Conservation (phyloP, 2,329 filamentous ascomycete species). For the Colletotrichum ledebouriae region DNA sequence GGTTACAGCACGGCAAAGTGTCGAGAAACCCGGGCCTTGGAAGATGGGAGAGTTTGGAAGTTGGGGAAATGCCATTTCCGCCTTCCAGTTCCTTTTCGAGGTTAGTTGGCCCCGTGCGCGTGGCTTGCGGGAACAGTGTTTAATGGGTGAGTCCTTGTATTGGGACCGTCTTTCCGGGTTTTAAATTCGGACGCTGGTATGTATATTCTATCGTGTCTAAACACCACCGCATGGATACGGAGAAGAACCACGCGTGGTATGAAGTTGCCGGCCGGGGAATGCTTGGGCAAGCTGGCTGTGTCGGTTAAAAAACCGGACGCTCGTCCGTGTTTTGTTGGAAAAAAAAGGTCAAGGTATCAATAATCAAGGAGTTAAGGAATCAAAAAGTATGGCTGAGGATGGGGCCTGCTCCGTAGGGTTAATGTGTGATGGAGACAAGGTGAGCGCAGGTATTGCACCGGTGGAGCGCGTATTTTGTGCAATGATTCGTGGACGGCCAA, state of each 20-base stretch:
- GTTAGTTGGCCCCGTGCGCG: neutral
- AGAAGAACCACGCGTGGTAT: constrained; percentile 12
- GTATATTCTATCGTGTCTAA: neutral
- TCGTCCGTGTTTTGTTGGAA: constrained; percentile 17
- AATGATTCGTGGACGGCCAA: constrained; percentile 14
- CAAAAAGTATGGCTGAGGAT: constrained; percentile 22
- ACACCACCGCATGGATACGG: neutral
- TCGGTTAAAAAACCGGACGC: constrained; percentile 16
- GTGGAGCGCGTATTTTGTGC: constrained; percentile 23
- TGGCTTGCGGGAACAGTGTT: constrained; percentile 17
- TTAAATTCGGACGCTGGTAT: constrained; percentile 1
- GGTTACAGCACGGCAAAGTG: constrained; percentile 17
- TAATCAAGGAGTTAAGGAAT: neutral
- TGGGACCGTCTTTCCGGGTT: constrained; percentile 6
- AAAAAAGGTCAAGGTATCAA: neutral
- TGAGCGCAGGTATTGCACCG: neutral
- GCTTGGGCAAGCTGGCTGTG: constrained; percentile 16
- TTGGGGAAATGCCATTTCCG: constrained; percentile 32
- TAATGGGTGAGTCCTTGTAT: constrained; percentile 7
- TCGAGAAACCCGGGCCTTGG: constrained; percentile 8
- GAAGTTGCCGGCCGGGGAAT: constrained; percentile 18
- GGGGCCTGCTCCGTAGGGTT: constrained; percentile 13
- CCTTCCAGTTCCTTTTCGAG: constrained; percentile 30
- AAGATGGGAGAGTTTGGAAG: constrained; percentile 12
- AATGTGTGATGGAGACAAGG: constrained; percentile 29